Conservation (phyloP, 139 green algal genomes). For the Eudorina sp. region DNA sequence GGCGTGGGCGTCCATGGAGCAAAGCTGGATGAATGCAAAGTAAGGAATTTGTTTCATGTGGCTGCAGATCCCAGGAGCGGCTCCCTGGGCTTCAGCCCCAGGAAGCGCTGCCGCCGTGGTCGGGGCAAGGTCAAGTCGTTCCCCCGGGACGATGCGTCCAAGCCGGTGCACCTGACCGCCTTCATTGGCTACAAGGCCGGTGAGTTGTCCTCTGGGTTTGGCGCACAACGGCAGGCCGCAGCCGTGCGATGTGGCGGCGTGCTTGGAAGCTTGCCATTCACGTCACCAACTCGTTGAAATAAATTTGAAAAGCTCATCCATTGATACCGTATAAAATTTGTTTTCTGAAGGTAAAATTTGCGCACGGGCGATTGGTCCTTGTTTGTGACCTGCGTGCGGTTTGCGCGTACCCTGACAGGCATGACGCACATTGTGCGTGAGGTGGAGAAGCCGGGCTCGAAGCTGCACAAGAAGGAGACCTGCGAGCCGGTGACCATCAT, state of each 20-base stretch:
- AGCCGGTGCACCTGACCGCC: conserved; percentile 94
- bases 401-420: too few species aligned
- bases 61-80: conserved; percentile 92
- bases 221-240: too few species aligned
- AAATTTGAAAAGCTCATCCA: too few species aligned
- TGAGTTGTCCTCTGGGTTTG: too few species aligned
- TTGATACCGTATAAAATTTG: too few species aligned
- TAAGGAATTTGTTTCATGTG: not conserved
- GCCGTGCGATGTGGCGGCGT: too few species aligned
- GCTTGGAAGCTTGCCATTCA: too few species aligned
- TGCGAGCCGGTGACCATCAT: conserved; percentile 98
- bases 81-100: conserved; percentile 98
- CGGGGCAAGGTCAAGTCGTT: conserved; percentile 97
- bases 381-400: too few species aligned
- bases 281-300: too few species aligned
- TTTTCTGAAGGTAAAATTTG: too few species aligned
- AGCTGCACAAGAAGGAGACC: conserved; percentile 99
- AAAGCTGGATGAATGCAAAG: too few species aligned
- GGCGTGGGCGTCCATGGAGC: not conserved
- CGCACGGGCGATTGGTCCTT: too few species aligned
- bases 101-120: conserved; percentile 96
- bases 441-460: conserved; percentile 98
- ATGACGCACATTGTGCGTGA: conserved; percentile 99
- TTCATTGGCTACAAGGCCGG: conserved; percentile 95
- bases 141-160: conserved; percentile 92